Percentiles rank a stretch among this genome's conserved stretches.
Conservation (phyloP, 1,284 basidiomycete genomes). For the Tilletia walkeri region DNA sequence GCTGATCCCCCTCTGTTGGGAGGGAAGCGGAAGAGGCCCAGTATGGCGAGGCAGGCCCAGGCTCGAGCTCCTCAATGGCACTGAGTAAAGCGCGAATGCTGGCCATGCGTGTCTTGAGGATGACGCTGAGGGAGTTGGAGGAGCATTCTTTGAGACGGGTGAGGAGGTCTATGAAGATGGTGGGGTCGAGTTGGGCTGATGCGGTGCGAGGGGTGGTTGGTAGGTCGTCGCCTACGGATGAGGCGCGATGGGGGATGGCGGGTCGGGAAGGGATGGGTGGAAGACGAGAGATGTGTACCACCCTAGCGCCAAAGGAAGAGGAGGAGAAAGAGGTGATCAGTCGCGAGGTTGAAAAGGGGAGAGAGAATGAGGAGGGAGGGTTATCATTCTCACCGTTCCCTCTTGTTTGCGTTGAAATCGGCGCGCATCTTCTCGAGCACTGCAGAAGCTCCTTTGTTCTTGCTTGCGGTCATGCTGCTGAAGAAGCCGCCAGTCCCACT, state of each 20-base stretch:
- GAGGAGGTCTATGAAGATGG: conserved; percentile 83
- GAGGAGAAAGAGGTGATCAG: background rate
- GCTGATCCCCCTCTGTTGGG: background rate
- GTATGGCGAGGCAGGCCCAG: conserved; percentile 1
- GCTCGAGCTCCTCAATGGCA: conserved; percentile 1
- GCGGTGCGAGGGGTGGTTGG: background rate
- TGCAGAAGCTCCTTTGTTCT: conserved; percentile 12
- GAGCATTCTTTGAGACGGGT: conserved; percentile 86
- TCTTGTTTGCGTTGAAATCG: conserved; percentile 34
- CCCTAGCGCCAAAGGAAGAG: background rate
- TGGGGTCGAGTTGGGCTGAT: conserved; percentile 62
- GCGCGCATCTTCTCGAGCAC: conserved; percentile 38
- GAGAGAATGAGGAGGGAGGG: background rate
- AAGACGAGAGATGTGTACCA: background rate
- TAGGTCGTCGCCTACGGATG: background rate
- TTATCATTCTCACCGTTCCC: background rate
- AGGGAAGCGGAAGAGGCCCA: background rate
- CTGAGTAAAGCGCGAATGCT: conserved; percentile 52
- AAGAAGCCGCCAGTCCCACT: background rate
- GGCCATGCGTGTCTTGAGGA: conserved; percentile 63
- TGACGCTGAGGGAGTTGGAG: conserved; percentile 74
- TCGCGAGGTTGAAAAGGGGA: no score
- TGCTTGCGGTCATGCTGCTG: conserved; percentile 16
- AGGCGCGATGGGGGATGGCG: background rate
- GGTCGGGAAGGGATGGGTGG: background rate